Conservation (phyloP, 139 green algal genomes). For the Diplosphaera chodatii region DNA sequence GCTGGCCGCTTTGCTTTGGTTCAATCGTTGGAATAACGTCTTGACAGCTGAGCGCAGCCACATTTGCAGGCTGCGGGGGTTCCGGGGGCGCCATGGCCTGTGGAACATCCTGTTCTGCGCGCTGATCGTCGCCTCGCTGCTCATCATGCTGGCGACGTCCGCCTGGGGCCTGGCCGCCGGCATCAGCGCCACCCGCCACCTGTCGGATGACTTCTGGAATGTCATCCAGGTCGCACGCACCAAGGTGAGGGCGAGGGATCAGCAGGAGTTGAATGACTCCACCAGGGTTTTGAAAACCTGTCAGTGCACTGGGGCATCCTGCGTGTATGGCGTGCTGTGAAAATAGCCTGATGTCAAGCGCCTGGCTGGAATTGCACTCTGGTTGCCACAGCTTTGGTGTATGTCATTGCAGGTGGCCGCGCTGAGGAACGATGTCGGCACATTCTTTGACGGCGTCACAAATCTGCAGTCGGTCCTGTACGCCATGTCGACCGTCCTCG, state of each 20-base stretch:
- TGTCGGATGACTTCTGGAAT: neutral
- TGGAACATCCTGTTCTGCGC: neutral
- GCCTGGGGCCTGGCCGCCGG: neutral
- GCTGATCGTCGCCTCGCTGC: neutral
- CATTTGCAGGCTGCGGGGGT: neutral
- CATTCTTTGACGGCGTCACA: neutral
- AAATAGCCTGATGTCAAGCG: too few relatives aligned
- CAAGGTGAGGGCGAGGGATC: neutral
- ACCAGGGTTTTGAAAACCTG: too few relatives aligned
- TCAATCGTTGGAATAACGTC: too few relatives aligned
- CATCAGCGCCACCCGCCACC: neutral
- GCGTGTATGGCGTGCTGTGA: too few relatives aligned
- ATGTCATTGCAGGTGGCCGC: neutral
- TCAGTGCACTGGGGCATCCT: too few relatives aligned
- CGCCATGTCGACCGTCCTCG: neutral
- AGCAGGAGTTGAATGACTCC: neutral
- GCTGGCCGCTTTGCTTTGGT: too few relatives aligned
- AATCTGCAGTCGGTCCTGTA: neutral
- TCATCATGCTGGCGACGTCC: neutral
- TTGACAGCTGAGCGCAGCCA: too few relatives aligned
- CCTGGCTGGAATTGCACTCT: too few relatives aligned
- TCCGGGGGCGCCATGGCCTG: neutral
- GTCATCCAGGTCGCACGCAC: neutral
- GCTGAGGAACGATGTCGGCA: neutral
- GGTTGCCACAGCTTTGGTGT: too few relatives aligned